Base-by-base conservation (phyloP, 352 stramenopile species). In the Elongisporangium undulatum region DNA sequence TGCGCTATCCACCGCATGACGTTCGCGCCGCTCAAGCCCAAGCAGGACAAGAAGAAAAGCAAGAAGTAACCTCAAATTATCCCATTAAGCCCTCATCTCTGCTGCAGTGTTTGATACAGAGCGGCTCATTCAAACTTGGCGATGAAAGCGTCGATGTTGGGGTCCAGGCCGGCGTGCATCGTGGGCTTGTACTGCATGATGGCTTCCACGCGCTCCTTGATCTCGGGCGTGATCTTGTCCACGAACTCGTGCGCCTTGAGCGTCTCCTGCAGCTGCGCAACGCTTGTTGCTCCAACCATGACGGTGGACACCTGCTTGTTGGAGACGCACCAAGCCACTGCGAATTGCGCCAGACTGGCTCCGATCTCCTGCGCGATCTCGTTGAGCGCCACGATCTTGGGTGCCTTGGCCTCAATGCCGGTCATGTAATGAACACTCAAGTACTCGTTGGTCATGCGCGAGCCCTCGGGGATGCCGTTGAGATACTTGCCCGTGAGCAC, bases 1-100 rank as follows among this genome's bases (percentile, higher is more conserved):
- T 95, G 77, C 59, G 79, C 79, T 16, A 98, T 99, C 58, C 97
- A 99, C 82, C 85, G 97, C 51, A 87, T 96, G 69, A 98, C 96
- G 0, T 99, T 99, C 79, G 95, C 93, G 7, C 97, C 97, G 19
- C 71, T 99, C 38, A 98, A 98, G 62, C 63, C 65, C 12, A 90
- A 87, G 57, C 72, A 64, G 4, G 53, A 54, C 10, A 82, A 71
- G 55, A 65, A 66, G 39, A 55, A 45, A 50, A 51, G 38, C 0
- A 62, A 66, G 17, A 45, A 21, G 4, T 69, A 57, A 55, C 24
- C 16, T 17, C 67, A 68, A 23, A 13, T 45, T 45, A 45, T 16
- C 34, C 22, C 4, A 58, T 23, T 39, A 63, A 68, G 53, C 62
- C 50, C 48, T 63, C 53, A 29, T 53, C 51, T 22, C 13, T 38